Conservation (phyloP, 2,329 filamentous ascomycete genomes). For the Monilinia vaccinii-corymbosi region DNA sequence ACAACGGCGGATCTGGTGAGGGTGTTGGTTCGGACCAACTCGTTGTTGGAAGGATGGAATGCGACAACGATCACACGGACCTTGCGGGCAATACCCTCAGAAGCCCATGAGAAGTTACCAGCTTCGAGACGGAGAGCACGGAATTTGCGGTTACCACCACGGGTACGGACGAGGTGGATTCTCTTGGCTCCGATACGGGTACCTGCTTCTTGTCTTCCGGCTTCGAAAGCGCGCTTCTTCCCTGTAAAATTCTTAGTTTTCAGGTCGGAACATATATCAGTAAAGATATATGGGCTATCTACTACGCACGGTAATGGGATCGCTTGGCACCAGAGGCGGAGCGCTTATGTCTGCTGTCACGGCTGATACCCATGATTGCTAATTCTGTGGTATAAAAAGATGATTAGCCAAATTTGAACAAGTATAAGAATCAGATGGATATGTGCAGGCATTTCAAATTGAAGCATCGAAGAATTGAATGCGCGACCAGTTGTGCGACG, state of each 20-base stretch:
- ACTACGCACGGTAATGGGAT: constrained; percentile 74
- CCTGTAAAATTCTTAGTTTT: constrained; percentile 48
- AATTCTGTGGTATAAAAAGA: constrained; percentile 43
- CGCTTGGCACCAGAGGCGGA: constrained; percentile 98
- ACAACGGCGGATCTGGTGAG: constrained; percentile 98
- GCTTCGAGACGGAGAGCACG: constrained; percentile 96
- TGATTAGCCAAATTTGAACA: constrained; percentile 20
- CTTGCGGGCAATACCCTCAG: constrained; percentile 97
- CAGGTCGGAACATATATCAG: constrained; percentile 65
- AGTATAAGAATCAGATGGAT: not conserved
- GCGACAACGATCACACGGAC: constrained; percentile 96
- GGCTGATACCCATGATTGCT: constrained; percentile 98
- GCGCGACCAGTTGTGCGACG: constrained; percentile 1
- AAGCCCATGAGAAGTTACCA: constrained; percentile 99
- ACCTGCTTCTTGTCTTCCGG: constrained; percentile 97
- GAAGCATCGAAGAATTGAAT: not conserved
- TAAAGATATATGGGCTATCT: constrained; percentile 57
- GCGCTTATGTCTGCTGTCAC: constrained; percentile 99
- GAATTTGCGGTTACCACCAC: constrained; percentile 99
- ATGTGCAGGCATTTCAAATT: not conserved
- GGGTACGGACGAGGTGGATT: constrained; percentile 93
- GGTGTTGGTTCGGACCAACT: constrained; percentile 99
- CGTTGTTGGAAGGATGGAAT: constrained; percentile 99
- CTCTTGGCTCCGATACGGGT: constrained; percentile 98
- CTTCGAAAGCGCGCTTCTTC: constrained; percentile 99